These are phyloP conservation scores for Diaporthe aspalathi DNA, from an alignment of 2,329 filamentous ascomycete species.

Conservation along the genomic window DNA sequence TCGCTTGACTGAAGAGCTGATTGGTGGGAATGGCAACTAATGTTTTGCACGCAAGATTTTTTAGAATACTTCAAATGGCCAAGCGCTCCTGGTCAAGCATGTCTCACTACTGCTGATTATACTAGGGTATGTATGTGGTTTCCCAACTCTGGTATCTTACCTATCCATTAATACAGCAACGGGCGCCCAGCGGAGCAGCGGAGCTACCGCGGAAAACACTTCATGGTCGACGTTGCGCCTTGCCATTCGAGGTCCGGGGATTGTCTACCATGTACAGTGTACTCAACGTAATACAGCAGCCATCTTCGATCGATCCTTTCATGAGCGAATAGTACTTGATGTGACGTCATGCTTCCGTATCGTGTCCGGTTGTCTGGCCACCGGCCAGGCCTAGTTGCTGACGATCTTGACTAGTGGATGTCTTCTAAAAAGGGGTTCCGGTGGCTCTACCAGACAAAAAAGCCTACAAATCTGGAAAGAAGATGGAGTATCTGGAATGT, in stretches of 20 bases:
- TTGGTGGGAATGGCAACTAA: not conserved
- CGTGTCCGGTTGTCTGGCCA: not conserved
- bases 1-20: not conserved
- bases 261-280: too few relatives aligned
- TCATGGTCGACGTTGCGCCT: not conserved
- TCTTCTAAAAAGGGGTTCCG: not conserved
- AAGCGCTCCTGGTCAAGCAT: not conserved
- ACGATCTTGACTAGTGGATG: not conserved
- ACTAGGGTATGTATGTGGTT: not conserved
- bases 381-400: conserved; percentile 8
- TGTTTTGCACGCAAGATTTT: not conserved
- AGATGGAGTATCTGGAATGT: not conserved
- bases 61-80: too few relatives aligned
- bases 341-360: conserved; percentile 8
- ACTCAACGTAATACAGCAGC: not conserved
- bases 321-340: not conserved
- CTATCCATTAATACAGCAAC: too few relatives aligned
- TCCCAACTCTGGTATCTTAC: not conserved
- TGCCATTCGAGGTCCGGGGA: not conserved
- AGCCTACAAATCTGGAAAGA: not conserved
- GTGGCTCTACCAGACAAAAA: not conserved
- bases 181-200: too few relatives aligned
- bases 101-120: too few relatives aligned
- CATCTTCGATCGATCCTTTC: conserved; percentile 5
- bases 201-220: too few relatives aligned